phyloP scores from a whole-genome alignment of 768 basidiomycete genomes.

The Lanmaoa pseudosensibilis region DNA sequence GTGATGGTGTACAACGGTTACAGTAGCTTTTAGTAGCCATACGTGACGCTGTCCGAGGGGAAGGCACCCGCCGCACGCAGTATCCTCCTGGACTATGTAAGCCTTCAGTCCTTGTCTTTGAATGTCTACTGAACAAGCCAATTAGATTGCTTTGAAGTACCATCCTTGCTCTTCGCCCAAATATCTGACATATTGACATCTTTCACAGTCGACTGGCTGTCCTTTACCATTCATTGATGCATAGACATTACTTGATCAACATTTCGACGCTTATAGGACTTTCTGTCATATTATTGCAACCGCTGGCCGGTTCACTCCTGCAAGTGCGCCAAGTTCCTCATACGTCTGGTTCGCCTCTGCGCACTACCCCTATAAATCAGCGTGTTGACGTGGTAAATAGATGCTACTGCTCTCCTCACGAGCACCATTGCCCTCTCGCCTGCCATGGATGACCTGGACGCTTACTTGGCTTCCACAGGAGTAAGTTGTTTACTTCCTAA shows the following conservation, averaged over 20 bases:
- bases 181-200: conserved; percentile 1
- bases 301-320: conserved; percentile 48
- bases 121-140: conserved; percentile 1
- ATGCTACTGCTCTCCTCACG: conserved; percentile 40
- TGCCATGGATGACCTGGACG: conserved; percentile 44
- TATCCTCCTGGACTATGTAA: conserved; percentile 66
- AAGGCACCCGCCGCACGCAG: conserved; percentile 55
- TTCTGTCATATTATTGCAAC: conserved; percentile 51
- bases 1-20: neutral
- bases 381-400: conserved; percentile 25
- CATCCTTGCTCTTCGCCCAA: neutral
- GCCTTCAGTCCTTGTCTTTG: conserved; percentile 16
- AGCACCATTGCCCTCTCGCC: conserved; percentile 46
- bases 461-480: conserved; percentile 62
- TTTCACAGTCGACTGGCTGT: conserved; percentile 41
- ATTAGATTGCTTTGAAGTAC: conserved; percentile 47
- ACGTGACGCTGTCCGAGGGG: conserved; percentile 55
- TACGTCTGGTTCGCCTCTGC: conserved; percentile 7
- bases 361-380: conserved; percentile 7
- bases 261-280: conserved; percentile 52
- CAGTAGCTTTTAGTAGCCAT: conserved; percentile 48
- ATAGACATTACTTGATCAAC: conserved; percentile 55
- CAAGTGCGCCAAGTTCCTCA: conserved; percentile 25
- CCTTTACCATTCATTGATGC: conserved; percentile 46
- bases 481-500: conserved; percentile 30